Percentiles rank a stretch among this genome's conserved stretches.
Evolutionary conservation across 176 grass and related monocot species (phyloP).

Genomic region (Chloris gayana): DNA sequence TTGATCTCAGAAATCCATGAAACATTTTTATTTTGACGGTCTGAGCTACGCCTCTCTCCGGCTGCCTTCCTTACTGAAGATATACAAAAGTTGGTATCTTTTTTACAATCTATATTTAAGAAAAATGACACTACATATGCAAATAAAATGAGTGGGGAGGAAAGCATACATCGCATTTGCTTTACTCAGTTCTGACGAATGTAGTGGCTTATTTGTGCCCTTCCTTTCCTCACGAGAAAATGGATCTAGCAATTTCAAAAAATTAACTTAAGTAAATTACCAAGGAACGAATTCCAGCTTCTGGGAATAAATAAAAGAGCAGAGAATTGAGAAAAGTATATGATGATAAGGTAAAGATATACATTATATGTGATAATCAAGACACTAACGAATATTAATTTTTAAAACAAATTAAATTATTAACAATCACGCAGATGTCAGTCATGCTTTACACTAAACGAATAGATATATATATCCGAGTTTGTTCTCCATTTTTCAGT

Average conservation of each 20-base stretch:
- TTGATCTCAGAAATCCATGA: constrained; percentile 42
- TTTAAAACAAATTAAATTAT: constrained; percentile 9
- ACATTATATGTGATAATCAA: background rate
- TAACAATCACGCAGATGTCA: background rate
- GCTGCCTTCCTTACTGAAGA: constrained; percentile 18
- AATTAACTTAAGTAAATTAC: background rate
- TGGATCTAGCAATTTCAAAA: constrained; percentile 4
- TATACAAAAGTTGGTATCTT: background rate
- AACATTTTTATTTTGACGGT: constrained; percentile 25
- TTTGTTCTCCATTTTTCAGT: background rate
- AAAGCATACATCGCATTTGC: constrained; percentile 38
- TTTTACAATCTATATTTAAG: constrained; percentile 28
- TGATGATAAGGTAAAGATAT: constrained; percentile 18
- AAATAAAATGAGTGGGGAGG: constrained; percentile 16
- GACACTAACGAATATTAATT: background rate
- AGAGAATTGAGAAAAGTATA: background rate
- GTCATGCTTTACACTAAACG: background rate
- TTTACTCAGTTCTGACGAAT: constrained; percentile 29
- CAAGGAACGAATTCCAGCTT: background rate
- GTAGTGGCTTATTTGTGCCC: background rate
- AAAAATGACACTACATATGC: constrained; percentile 6
- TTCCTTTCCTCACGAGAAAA: constrained; percentile 22
- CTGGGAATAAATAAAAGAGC: background rate
- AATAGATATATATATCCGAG: background rate
- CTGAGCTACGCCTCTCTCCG: constrained; percentile 13